phyloP scores from a whole-genome alignment of 2,329 filamentous ascomycete genomes.

The Curvularia hawaiiensis region DNA sequence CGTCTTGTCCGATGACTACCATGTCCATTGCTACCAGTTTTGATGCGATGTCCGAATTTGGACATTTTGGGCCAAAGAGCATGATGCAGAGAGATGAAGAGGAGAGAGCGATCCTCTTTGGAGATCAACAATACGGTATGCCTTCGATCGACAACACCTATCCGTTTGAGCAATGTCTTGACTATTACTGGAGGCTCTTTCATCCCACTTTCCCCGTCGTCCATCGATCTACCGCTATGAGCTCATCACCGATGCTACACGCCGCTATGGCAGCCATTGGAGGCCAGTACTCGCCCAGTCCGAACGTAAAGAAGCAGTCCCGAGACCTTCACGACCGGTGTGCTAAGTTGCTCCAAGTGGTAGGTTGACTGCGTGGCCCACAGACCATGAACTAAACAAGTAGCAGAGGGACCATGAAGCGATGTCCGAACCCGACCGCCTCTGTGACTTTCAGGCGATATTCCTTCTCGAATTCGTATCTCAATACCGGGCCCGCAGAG shows the following conservation, averaged over 20 bases:
- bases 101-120: conserved; percentile 43
- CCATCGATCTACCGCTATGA: conserved; percentile 49
- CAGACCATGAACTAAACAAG: conserved; percentile 25
- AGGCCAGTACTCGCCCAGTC: conserved; percentile 46
- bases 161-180: conserved; percentile 49
- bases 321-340: conserved; percentile 50
- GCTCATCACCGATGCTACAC: conserved; percentile 50
- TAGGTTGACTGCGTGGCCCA: conserved; percentile 13
- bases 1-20: conserved; percentile 34
- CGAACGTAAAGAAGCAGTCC: conserved; percentile 43
- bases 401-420: conserved; percentile 34
- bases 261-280: conserved; percentile 54
- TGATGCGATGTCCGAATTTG: conserved; percentile 33
- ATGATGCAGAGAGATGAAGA: conserved; percentile 45
- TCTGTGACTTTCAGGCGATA: conserved; percentile 52
- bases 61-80: conserved; percentile 38
- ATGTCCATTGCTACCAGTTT: conserved; percentile 27
- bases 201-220: conserved; percentile 53
- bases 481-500: conserved; percentile 49
- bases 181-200: conserved; percentile 53
- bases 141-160: conserved; percentile 39
- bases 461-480: conserved; percentile 52
- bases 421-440: conserved; percentile 33
- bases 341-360: conserved; percentile 48
- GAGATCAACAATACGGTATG: conserved; percentile 47